Percentiles rank a stretch among this genome's conserved stretches.
Conservation (phyloP, 2,329 filamentous ascomycete genomes). For the Scedosporium aurantiacum region DNA sequence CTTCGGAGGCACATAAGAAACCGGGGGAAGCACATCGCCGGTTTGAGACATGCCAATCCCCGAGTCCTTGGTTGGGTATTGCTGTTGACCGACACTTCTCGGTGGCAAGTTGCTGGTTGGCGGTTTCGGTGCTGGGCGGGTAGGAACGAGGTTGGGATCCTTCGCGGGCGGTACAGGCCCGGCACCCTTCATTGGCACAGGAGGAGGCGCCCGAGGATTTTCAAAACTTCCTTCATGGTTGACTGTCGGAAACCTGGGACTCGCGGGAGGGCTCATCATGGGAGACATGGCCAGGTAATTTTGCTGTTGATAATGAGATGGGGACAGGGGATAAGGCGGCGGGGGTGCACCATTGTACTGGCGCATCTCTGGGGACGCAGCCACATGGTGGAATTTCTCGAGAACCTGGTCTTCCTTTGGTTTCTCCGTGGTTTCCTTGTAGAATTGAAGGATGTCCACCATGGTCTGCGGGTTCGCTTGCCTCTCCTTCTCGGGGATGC, state of each 20-base stretch:
- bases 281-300: conserved; percentile 48
- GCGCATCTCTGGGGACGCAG: conserved; percentile 39
- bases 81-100: conserved; percentile 44
- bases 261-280: conserved; percentile 67
- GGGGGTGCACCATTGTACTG: conserved; percentile 30
- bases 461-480: conserved; percentile 93
- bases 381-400: conserved; percentile 91
- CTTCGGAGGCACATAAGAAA: conserved; percentile 36
- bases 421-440: conserved; percentile 82
- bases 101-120: conserved; percentile 49
- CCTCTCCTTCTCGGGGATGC: conserved; percentile 91
- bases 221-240: conserved; percentile 93
- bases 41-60: conserved; percentile 47
- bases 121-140: conserved; percentile 78
- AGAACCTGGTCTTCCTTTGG: conserved; percentile 77
- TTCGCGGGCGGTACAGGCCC: conserved; percentile 27
- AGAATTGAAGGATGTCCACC: conserved; percentile 91
- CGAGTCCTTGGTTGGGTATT: conserved; percentile 49
- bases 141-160: conserved; percentile 59
- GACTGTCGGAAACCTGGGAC: conserved; percentile 72
- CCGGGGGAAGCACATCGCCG: conserved; percentile 40
- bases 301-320: conserved; percentile 42
- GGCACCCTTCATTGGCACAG: conserved; percentile 51
- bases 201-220: conserved; percentile 86
- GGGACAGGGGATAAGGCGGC: conserved; percentile 28